phyloP scores from a whole-genome alignment of 805 yeast species.

The Wickerhamomyces bovis region DNA sequence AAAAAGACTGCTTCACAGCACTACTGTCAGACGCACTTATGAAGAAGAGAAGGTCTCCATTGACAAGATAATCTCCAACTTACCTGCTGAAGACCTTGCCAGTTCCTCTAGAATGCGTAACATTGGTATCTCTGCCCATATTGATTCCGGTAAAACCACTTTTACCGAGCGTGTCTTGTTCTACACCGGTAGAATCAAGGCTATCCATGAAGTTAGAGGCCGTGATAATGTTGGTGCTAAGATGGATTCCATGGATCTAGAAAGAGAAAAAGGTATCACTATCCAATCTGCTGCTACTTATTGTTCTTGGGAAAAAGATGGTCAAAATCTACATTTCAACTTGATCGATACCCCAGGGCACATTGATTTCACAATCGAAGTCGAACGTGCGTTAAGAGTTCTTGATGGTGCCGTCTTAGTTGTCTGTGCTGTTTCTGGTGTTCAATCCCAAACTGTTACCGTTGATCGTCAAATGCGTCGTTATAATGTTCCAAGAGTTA shows the following conservation, averaged over 20 bases:
- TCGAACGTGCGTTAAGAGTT: slow-evolving; percentile 96
- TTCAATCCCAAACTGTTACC: slow-evolving; percentile 96
- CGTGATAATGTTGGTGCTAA: slow-evolving; percentile 97
- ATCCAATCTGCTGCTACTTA: slow-evolving; percentile 98
- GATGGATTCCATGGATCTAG: slow-evolving; percentile 99
- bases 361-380: slow-evolving; percentile 97
- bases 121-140: slow-evolving; percentile 97
- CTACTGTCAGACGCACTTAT: slow-evolving; percentile 35
- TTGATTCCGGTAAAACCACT: slow-evolving; percentile 97
- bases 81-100: slow-evolving; percentile 46
- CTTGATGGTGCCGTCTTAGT: slow-evolving; percentile 97
- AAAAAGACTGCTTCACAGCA: slow-evolving; percentile 29
- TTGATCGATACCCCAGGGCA: slow-evolving; percentile 98
- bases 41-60: slow-evolving; percentile 70
- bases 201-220: slow-evolving; percentile 95
- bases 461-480: slow-evolving; percentile 99
- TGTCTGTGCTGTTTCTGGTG: slow-evolving; percentile 98
- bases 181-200: slow-evolving; percentile 95
- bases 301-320: slow-evolving; percentile 87
- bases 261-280: slow-evolving; percentile 97
- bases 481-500: slow-evolving; percentile 93
- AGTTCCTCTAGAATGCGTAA: slow-evolving; percentile 68
- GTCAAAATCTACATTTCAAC: slow-evolving; percentile 74
- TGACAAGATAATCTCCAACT: slow-evolving; percentile 45
- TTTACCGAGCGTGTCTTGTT: slow-evolving; percentile 95